These are phyloP conservation scores for Citrus hindsii DNA, from an alignment of 345 rosid genomes.

Conservation along the genomic window DNA sequence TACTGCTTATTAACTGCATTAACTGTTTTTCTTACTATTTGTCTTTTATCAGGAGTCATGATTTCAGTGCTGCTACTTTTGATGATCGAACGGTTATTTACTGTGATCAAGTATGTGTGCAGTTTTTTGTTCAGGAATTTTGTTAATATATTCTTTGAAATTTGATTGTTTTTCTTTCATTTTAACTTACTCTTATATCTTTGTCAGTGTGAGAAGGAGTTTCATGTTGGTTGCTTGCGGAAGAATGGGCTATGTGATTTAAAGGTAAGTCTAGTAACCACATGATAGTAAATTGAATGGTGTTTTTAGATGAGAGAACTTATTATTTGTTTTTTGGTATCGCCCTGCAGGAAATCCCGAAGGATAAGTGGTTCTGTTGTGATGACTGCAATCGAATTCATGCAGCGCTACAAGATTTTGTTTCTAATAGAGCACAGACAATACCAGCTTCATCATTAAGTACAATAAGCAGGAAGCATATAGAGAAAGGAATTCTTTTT, in stretches of 20 bases:
- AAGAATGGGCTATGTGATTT: slow-evolving; percentile 68
- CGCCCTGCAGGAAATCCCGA: slow-evolving; percentile 66
- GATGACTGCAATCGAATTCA: slow-evolving; percentile 72
- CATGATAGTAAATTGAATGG: slow-evolving; percentile 4
- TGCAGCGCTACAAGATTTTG: slow-evolving; percentile 50
- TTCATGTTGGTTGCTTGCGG: slow-evolving; percentile 89
- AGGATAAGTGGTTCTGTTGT: slow-evolving; percentile 87
- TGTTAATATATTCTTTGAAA: background rate
- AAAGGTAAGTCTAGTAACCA: slow-evolving; percentile 52
- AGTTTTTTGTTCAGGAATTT: slow-evolving; percentile 10
- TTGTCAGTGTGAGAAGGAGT: slow-evolving; percentile 93
- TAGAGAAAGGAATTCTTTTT: slow-evolving; percentile 60
- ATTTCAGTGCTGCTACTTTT: slow-evolving; percentile 66
- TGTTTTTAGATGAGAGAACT: slow-evolving; percentile 8
- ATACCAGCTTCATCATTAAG: slow-evolving; percentile 48
- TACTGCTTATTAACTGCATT: slow-evolving; percentile 6
- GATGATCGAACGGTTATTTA: slow-evolving; percentile 85
- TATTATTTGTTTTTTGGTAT: slow-evolving; percentile 4
- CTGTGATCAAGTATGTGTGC: slow-evolving; percentile 85
- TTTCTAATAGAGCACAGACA: slow-evolving; percentile 54
- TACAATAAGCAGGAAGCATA: slow-evolving; percentile 57
- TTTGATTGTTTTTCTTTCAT: slow-evolving; percentile 4
- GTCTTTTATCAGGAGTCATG: slow-evolving; percentile 54
- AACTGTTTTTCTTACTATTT: background rate
- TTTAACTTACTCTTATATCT: slow-evolving; percentile 8